Percentiles rank a stretch among this genome's conserved stretches.
Evolutionary conservation across 2,329 filamentous ascomycete species (phyloP).

Genomic region (Pseudogymnoascus sp.): DNA sequence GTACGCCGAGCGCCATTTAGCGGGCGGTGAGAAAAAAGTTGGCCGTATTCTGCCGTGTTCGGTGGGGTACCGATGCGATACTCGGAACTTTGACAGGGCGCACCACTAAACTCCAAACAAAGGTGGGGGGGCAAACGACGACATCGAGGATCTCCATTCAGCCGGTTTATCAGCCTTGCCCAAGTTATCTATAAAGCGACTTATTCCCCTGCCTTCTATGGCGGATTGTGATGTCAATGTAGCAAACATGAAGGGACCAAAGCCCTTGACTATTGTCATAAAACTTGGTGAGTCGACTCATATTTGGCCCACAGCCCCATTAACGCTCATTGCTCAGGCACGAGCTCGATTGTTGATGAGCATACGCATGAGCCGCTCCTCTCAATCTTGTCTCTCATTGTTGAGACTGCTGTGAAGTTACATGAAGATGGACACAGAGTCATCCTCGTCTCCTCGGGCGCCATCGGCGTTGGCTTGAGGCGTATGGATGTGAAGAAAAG

Average conservation of each 20-base stretch:
- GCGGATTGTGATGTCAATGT: constrained; percentile 9
- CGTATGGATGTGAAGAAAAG: constrained; percentile 81
- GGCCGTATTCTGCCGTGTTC: constrained; percentile 8
- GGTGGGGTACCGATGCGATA: not conserved
- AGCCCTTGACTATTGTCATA: constrained; percentile 57
- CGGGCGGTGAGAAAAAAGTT: constrained; percentile 9
- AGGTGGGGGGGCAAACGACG: constrained; percentile 1
- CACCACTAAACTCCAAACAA: constrained; percentile 7
- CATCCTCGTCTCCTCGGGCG: constrained; percentile 92
- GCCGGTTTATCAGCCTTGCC: constrained; percentile 3
- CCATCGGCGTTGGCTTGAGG: constrained; percentile 85
- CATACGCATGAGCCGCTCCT: constrained; percentile 87
- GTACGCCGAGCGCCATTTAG: not conserved
- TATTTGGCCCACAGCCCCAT: not conserved
- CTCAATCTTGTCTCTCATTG: constrained; percentile 82
- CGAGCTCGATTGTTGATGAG: constrained; percentile 97
- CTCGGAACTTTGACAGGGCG: constrained; percentile 8
- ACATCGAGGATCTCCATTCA: constrained; percentile 7
- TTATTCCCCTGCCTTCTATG: not conserved
- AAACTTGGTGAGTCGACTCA: constrained; percentile 47
- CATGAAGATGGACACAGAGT: constrained; percentile 88
- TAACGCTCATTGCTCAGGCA: constrained; percentile 50
- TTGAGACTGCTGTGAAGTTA: constrained; percentile 83
- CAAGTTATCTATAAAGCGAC: not conserved
- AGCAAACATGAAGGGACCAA: constrained; percentile 40